Percentiles rank a stretch among this genome's conserved stretches.
These are phyloP conservation scores for Jimgerdemannia flammicorona DNA, from an alignment of 192 early-diverging fungal species.

Conservation along the genomic window DNA sequence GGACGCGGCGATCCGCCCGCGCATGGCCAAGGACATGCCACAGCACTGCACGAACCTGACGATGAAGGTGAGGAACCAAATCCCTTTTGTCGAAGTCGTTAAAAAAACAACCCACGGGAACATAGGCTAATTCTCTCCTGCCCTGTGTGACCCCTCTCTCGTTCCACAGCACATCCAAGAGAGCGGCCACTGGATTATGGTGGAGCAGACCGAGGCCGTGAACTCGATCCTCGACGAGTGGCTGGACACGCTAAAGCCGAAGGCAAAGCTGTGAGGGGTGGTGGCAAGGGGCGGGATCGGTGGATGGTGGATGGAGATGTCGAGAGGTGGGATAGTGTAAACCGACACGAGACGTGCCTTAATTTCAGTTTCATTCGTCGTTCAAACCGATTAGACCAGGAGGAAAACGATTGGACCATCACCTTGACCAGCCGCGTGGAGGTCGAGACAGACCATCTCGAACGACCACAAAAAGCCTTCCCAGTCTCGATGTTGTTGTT, in stretches of 20 bases:
- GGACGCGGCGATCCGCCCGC: slow-evolving; percentile 27
- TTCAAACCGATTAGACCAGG: too few relatives aligned
- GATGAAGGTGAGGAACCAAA: slow-evolving; percentile 4
- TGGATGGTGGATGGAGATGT: too few relatives aligned
- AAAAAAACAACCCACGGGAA: too few relatives aligned
- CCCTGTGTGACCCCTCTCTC: not conserved
- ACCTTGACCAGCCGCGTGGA: too few relatives aligned
- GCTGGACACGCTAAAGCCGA: slow-evolving; percentile 12
- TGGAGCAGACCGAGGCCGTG: slow-evolving; percentile 24
- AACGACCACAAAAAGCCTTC: not conserved
- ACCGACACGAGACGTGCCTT: too few relatives aligned
- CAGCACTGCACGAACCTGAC: slow-evolving; percentile 22
- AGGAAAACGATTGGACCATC: too few relatives aligned
- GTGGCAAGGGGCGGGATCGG: too few relatives aligned
- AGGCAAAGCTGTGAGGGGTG: slow-evolving; percentile 9
- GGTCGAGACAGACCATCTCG: not conserved
- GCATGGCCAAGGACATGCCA: slow-evolving; percentile 25
- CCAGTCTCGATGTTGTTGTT: too few relatives aligned
- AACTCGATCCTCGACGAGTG: slow-evolving; percentile 23
- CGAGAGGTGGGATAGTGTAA: not conserved
- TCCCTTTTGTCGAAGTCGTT: too few relatives aligned
- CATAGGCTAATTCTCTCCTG: not conserved
- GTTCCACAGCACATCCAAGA: slow-evolving; percentile 5
- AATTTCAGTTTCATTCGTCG: too few relatives aligned
- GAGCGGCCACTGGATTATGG: slow-evolving; percentile 34